Percentiles rank a stretch among this genome's conserved stretches.
phyloP scores from a whole-genome alignment of 2,329 filamentous ascomycete genomes.

The Geosmithia morbida region DNA sequence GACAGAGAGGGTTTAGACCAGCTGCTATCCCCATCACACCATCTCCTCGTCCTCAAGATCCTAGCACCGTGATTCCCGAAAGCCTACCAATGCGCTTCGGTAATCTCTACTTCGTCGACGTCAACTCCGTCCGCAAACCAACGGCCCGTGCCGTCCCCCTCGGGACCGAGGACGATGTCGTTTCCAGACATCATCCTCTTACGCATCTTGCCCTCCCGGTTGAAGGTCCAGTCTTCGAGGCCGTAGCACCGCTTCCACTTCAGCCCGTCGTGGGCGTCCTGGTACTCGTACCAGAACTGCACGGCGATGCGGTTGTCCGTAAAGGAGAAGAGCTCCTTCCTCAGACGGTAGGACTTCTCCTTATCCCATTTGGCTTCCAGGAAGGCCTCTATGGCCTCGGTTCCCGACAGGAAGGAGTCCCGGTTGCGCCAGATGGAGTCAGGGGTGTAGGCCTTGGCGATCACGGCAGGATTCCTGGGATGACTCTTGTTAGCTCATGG shows the following conservation, averaged over 20 bases:
- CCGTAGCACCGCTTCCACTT: conserved; percentile 86
- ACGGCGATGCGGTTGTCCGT: conserved; percentile 49
- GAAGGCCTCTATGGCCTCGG: conserved; percentile 52
- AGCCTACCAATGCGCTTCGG: conserved; percentile 50
- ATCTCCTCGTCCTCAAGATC: no score
- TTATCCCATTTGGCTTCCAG: conserved; percentile 59
- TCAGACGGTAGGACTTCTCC: conserved; percentile 57
- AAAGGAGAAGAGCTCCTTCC: conserved; percentile 77
- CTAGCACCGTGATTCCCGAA: no score
- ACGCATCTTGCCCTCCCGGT: conserved; percentile 52
- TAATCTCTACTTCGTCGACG: conserved; percentile 51
- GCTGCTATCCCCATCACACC: no score
- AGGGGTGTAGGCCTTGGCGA: conserved; percentile 61
- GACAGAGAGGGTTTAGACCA: no score
- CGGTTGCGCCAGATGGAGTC: conserved; percentile 75
- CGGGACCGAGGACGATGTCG: conserved; percentile 47
- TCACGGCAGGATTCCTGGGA: conserved; percentile 43
- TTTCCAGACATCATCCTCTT: conserved; percentile 69
- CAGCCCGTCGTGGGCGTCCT: conserved; percentile 41
- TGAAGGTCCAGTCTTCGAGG: conserved; percentile 68
- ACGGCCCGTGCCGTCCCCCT: conserved; percentile 25
- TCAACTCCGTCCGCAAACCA: conserved; percentile 60
- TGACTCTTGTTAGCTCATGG: neutral
- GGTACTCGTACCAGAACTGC: conserved; percentile 84
- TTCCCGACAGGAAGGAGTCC: conserved; percentile 52